Base-by-base conservation (phyloP, 1,284 basidiomycete species). In the Cerioporus squamosus region DNA sequence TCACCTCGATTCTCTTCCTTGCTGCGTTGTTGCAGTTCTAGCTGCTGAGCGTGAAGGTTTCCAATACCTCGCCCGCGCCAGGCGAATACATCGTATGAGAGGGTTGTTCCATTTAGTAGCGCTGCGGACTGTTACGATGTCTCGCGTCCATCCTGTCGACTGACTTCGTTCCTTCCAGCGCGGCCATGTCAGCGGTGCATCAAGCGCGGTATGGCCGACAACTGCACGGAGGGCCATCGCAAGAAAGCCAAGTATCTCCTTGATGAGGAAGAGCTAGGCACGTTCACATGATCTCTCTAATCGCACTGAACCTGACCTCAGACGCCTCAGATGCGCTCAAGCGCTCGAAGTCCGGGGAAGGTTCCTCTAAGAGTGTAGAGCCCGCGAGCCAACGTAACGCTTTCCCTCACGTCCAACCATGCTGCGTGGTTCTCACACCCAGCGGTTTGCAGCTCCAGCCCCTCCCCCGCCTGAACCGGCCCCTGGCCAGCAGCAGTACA, bases 181-280 rank as follows among this genome's bases (percentile, higher is more conserved):
- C 90, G 97, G 55, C 97, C 97, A 24, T 99, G 97, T 77, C 90
- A 93, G 66, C 87, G 97, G 47, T 99, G 97, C 72, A 83, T 95
- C 53, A 98, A 97, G 77, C 95, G 97, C 64, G 95, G 95, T 17
- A 89, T 97, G 68, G 90, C 88, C 6, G 86, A 88, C 58, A 90
- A 88, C 60, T 99, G 97, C 72, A 90, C 90, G 39, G 97, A 99
- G 71, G 97, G 97, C 0, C 91, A 94, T 64, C 85, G 97, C 65
- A 99, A 99, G 79, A 98, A 98, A 77, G 97, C 97, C 23, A 99
- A 99, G 73, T 99, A 98, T 74, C 84, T 97, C 17, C 79, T 95
- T 62, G 94, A 97, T 72, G 94, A 95, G 48, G 91, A 93, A 45
- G 95, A 97, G 73, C 86, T 95, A 57, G 89, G 94, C 94, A 70